Percentiles rank a stretch among this genome's conserved stretches.
Conservation (phyloP, 768 basidiomycete genomes). For the Nidularia sp. region DNA sequence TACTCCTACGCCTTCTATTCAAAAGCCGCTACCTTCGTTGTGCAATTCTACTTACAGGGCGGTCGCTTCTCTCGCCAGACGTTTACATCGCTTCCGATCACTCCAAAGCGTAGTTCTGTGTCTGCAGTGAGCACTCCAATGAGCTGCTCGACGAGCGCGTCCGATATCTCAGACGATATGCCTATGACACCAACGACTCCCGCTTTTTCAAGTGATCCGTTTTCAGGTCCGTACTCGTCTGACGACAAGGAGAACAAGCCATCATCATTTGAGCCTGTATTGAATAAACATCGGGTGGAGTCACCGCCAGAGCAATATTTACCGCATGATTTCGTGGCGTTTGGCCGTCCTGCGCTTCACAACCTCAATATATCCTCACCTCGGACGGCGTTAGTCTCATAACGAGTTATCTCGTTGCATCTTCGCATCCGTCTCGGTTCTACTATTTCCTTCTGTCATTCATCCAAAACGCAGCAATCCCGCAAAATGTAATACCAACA, state of each 20-base stretch:
- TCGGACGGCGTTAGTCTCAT: conserved; percentile 56
- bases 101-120: conserved; percentile 52
- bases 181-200: conserved; percentile 80
- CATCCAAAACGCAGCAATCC: conserved; percentile 51
- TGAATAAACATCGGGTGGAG: conserved; percentile 70
- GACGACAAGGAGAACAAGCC: conserved; percentile 82
- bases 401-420: conserved; percentile 30
- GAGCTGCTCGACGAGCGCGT: conserved; percentile 69
- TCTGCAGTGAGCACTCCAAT: conserved; percentile 68
- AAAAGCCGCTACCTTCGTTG: conserved; percentile 89
- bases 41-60: conserved; percentile 91
- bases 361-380: conserved; percentile 71
- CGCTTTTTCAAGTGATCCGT: conserved; percentile 56
- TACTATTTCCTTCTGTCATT: conserved; percentile 34
- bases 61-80: conserved; percentile 60
- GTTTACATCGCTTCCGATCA: conserved; percentile 55
- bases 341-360: conserved; percentile 76
- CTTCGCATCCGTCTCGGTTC: conserved; percentile 29
- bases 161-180: conserved; percentile 80
- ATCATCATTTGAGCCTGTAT: conserved; percentile 64
- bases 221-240: conserved; percentile 43
- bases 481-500: conserved; percentile 78
- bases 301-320: conserved; percentile 70
- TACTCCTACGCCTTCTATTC: conserved; percentile 97
- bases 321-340: conserved; percentile 77